These are phyloP conservation scores for Scortechinia acanthostroma DNA, from an alignment of 2,329 filamentous ascomycete genomes.

Conservation along the genomic window DNA sequence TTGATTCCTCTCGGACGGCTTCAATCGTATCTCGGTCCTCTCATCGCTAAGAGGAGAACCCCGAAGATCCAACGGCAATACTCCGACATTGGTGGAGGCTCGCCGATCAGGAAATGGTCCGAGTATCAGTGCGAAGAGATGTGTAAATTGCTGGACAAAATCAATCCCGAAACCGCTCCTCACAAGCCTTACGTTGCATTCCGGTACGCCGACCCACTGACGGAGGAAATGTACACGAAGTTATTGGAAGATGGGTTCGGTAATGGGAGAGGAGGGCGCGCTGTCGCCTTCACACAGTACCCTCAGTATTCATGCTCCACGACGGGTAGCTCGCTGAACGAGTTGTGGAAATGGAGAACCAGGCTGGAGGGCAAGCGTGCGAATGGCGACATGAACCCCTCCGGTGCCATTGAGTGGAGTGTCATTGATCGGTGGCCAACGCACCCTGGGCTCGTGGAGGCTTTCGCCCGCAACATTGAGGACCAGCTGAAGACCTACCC, in stretches of 20 bases:
- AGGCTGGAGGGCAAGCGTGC: slow-evolving; percentile 69
- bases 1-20: slow-evolving; percentile 90
- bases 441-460: slow-evolving; percentile 83
- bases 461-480: slow-evolving; percentile 88
- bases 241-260: slow-evolving; percentile 86
- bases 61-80: slow-evolving; percentile 98
- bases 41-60: slow-evolving; percentile 79
- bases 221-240: slow-evolving; percentile 83
- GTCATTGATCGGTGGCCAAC: slow-evolving; percentile 96
- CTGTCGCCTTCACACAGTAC: slow-evolving; percentile 96
- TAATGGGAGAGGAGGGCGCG: slow-evolving; percentile 79
- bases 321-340: slow-evolving; percentile 90
- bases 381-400: slow-evolving; percentile 34
- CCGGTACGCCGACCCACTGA: slow-evolving; percentile 86
- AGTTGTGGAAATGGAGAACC: slow-evolving; percentile 94
- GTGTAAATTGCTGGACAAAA: slow-evolving; percentile 91
- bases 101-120: slow-evolving; percentile 95
- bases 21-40: slow-evolving; percentile 81
- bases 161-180: slow-evolving; percentile 85
- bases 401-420: slow-evolving; percentile 83
- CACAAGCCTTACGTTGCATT: slow-evolving; percentile 98
- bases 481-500: slow-evolving; percentile 78
- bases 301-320: slow-evolving; percentile 98
- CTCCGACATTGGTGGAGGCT: slow-evolving; percentile 89
- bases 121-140: slow-evolving; percentile 90